A percentile compares a stretch with the other conserved stretches of the same genome.
Conservation (phyloP, 2,329 filamentous ascomycete species). For the Hypoxylon sp. region DNA sequence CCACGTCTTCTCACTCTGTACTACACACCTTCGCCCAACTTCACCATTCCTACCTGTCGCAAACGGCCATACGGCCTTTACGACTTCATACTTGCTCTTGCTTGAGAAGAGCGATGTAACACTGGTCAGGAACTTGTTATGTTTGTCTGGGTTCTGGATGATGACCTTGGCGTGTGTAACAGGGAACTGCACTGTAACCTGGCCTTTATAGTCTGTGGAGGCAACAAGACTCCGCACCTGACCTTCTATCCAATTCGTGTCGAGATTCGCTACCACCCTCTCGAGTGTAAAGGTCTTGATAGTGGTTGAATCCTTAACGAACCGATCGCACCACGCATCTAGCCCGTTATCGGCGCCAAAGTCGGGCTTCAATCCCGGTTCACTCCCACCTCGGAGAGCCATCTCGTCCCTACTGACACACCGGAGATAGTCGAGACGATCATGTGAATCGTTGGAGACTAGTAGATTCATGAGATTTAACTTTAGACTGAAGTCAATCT, state of each 20-base stretch:
- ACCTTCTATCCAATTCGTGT: constrained; percentile 63
- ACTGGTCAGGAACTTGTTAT: constrained; percentile 63
- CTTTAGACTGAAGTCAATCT: constrained; percentile 61
- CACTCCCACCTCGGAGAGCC: constrained; percentile 58
- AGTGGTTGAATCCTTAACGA: constrained; percentile 54
- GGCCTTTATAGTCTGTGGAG: constrained; percentile 58
- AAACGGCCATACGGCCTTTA: constrained; percentile 66
- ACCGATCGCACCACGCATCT: constrained; percentile 60
- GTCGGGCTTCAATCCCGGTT: constrained; percentile 54
- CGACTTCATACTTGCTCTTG: constrained; percentile 63
- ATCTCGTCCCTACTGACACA: constrained; percentile 59
- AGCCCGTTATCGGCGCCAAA: constrained; percentile 52
- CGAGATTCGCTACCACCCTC: constrained; percentile 62
- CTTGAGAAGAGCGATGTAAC: constrained; percentile 61
- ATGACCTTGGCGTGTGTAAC: constrained; percentile 59
- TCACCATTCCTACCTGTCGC: constrained; percentile 58
- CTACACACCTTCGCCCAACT: constrained; percentile 54
- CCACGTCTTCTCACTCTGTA: constrained; percentile 66
- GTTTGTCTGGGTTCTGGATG: constrained; percentile 57
- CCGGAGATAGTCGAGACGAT: constrained; percentile 63
- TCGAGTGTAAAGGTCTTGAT: constrained; percentile 62
- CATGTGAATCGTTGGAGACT: constrained; percentile 55
- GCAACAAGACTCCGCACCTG: constrained; percentile 61
- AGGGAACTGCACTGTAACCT: constrained; percentile 57
- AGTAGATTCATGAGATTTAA: constrained; percentile 64